Evolutionary conservation across 345 rosid species (phyloP), one percentile per base, ranked within the genome.

Genomic region (Salix viminalis): DNA sequence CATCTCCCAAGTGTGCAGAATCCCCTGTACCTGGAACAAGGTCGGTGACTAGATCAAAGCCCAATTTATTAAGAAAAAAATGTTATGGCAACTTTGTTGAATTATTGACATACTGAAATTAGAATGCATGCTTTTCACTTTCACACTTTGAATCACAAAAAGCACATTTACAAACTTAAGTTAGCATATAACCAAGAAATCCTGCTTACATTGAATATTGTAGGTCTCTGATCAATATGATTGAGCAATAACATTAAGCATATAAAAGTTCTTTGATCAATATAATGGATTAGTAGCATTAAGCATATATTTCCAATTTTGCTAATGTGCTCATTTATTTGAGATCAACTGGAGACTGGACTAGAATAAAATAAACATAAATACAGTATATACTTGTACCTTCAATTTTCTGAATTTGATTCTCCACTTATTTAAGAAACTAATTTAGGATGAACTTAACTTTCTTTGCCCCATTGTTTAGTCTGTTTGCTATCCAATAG

Each of bases 1-100:
- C 65, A 28, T 76, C 76, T 61, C 54, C 70, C 66, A 67, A 18
- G 36, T 65, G 44, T 76, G 36, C 72, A 50, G 70, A 75, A 62
- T 72, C 42, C 70, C 21, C 76, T 67, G 42, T 52, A 62, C 26
- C 11, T 69, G 30, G 46, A 64, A 70, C 61, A 48, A 56, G 71
- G 72, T 67, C 37, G 44, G 44, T 41, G 41, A 42, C 72, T 23
- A 30, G 67, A 64, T 76, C 73, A 46, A 32, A 79, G 26, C 69
- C 13, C 21, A 19, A 39, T 7, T 23, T 3, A 5, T 28, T 70
- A 23, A 5, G 6, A n/a, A 36, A 69, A 75, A 19, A 18, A 18
- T 19, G 34, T 36, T 48, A 1, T 65, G 6, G 68, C 5, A 14
- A 3, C 50, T 75, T 11, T 46, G 30, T 10, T 72, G n/a, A 56